phyloP scores from a whole-genome alignment of 163 green algal species.

The Chloromonas sp. region DNA sequence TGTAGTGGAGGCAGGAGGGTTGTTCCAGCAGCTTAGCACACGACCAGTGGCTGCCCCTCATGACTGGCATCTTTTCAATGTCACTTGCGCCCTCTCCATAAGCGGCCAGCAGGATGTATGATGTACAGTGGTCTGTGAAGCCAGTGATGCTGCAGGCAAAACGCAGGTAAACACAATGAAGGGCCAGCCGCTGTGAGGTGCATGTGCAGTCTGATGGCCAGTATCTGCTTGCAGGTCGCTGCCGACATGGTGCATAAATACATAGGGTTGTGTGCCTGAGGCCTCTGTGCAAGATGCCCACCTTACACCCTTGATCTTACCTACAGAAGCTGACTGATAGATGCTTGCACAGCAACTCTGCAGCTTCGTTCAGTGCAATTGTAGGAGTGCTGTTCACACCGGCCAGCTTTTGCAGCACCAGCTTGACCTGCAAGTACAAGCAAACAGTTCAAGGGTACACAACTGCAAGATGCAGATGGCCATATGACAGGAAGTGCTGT shows the following conservation, averaged over 20 bases:
- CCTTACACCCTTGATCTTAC: slow-evolving; percentile 8
- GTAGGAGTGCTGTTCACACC: slow-evolving; percentile 44
- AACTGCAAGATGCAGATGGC: background rate
- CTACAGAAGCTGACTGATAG: slow-evolving; percentile 46
- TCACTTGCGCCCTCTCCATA: slow-evolving; percentile 42
- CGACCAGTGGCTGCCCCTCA: slow-evolving; percentile 44
- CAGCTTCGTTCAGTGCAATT: slow-evolving; percentile 51
- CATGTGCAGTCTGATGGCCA: too few relatives aligned
- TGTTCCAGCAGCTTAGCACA: slow-evolving; percentile 41
- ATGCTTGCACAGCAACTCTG: slow-evolving; percentile 53
- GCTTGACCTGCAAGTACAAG: slow-evolving; percentile 37
- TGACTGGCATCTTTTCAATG: slow-evolving; percentile 46
- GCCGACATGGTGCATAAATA: background rate
- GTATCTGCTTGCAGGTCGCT: too few relatives aligned
- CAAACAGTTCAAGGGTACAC: background rate
- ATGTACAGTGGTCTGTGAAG: slow-evolving; percentile 47
- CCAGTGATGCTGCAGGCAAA: slow-evolving; percentile 40
- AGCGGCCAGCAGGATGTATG: slow-evolving; percentile 46
- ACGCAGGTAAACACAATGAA: background rate
- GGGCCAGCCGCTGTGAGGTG: background rate
- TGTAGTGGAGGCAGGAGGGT: slow-evolving; percentile 41
- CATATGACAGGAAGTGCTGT: background rate
- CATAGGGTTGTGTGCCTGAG: background rate
- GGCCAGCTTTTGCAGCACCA: slow-evolving; percentile 53
- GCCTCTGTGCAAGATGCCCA: too few relatives aligned